These are phyloP conservation scores for Candida ortonii DNA, from an alignment of 805 yeast species.

Conservation along the genomic window DNA sequence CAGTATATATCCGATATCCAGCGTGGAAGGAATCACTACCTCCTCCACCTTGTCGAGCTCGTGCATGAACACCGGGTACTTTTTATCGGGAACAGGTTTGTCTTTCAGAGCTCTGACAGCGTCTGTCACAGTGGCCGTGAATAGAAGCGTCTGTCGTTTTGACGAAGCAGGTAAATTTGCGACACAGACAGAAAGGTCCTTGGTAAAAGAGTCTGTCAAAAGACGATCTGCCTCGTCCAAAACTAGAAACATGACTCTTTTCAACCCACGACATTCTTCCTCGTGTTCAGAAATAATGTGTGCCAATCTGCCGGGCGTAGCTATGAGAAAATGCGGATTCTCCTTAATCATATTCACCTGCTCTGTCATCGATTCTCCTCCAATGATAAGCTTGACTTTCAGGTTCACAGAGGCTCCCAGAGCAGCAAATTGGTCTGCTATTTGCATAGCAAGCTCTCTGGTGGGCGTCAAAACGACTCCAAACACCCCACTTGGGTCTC, in stretches of 20 bases:
- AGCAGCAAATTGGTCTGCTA: constrained; percentile 94
- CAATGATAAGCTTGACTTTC: constrained; percentile 79
- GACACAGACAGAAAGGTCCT: constrained; percentile 73
- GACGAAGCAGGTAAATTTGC: constrained; percentile 65
- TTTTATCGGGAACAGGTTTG: constrained; percentile 52
- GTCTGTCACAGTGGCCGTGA: constrained; percentile 95
- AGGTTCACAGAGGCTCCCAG: constrained; percentile 87
- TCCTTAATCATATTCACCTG: constrained; percentile 80
- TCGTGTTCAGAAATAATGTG: constrained; percentile 86
- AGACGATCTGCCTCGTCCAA: constrained; percentile 95
- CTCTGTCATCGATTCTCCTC: constrained; percentile 91
- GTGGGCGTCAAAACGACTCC: constrained; percentile 90
- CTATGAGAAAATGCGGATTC: constrained; percentile 91
- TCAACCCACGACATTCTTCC: constrained; percentile 77
- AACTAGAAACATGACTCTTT: constrained; percentile 76
- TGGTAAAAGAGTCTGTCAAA: constrained; percentile 77
- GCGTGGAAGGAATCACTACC: constrained; percentile 75
- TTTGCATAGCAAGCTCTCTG: constrained; percentile 91
- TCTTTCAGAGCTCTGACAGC: constrained; percentile 80
- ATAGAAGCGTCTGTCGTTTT: constrained; percentile 80
- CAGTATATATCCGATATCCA: constrained; percentile 63
- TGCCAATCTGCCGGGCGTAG: constrained; percentile 96
- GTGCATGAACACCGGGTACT: constrained; percentile 61
- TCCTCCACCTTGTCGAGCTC: constrained; percentile 73
- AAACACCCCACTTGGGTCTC: constrained; percentile 89